Evolutionary conservation across 2,329 filamentous ascomycete species (phyloP).

Genomic region (Orbilia javanica): DNA sequence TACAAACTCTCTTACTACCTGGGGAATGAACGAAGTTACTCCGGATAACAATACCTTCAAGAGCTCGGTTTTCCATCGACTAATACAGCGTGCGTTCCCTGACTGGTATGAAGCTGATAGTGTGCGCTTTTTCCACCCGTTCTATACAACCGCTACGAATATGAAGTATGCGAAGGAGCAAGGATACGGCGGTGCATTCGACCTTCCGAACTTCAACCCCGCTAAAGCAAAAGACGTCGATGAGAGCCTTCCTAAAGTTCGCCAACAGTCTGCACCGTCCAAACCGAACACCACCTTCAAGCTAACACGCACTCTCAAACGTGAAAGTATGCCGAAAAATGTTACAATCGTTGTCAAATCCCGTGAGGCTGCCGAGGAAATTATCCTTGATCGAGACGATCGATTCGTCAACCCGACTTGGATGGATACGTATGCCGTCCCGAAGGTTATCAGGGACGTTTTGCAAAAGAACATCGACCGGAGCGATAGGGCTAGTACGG

Average conservation of each 20-base stretch:
- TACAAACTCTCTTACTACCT: conserved; percentile 49
- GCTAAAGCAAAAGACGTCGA: conserved; percentile 27
- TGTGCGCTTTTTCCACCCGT: conserved; percentile 53
- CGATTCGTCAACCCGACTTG: conserved; percentile 48
- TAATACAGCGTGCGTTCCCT: conserved; percentile 54
- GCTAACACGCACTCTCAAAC: conserved; percentile 23
- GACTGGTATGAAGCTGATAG: conserved; percentile 43
- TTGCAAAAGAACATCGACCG: conserved; percentile 33
- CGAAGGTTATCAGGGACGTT: conserved; percentile 11
- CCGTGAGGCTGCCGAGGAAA: conserved; percentile 46
- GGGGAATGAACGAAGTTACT: conserved; percentile 56
- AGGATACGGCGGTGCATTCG: conserved; percentile 49
- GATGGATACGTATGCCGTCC: conserved; percentile 48
- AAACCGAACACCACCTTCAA: conserved; percentile 44
- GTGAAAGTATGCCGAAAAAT: conserved; percentile 37
- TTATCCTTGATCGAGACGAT: conserved; percentile 27
- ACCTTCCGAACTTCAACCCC: conserved; percentile 40
- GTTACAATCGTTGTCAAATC: conserved; percentile 48
- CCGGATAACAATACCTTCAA: conserved; percentile 48
- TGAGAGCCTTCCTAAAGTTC: not conserved
- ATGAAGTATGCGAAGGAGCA: conserved; percentile 49
- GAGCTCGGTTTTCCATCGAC: conserved; percentile 49
- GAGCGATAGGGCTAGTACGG: conserved; percentile 14
- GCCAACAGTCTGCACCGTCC: conserved; percentile 1
- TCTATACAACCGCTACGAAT: conserved; percentile 48